Conservation (phyloP, 73 alveolate genomes). For the Loxodes magnus region DNA sequence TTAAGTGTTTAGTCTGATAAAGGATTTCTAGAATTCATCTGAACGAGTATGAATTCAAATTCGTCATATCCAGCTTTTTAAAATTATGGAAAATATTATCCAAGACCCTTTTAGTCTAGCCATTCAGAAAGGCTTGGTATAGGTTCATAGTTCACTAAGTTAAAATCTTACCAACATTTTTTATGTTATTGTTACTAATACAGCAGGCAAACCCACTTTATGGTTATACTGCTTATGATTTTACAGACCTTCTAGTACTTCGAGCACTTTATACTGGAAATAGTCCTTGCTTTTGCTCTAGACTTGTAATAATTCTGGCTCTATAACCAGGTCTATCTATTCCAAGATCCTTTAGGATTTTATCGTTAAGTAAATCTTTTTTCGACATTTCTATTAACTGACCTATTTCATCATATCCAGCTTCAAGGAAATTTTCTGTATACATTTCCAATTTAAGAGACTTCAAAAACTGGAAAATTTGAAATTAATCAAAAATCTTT, state of each 20-base stretch:
- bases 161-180: neutral
- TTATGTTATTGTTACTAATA: neutral
- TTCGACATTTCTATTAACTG: neutral
- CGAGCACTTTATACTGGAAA: neutral
- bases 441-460: neutral
- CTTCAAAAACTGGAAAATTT: neutral
- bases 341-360: neutral
- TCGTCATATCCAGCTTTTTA: neutral
- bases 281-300: neutral
- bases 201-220: no score
- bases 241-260: neutral
- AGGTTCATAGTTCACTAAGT: neutral
- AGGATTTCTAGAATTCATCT: neutral
- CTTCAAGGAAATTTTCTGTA: neutral
- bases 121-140: neutral
- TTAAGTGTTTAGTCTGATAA: neutral
- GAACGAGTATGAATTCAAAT: neutral
- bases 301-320: neutral
- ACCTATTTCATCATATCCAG: conserved; percentile 9
- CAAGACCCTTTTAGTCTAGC: neutral
- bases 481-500: neutral
- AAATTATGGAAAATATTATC: neutral
- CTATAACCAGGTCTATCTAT: neutral
- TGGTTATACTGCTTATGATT: neutral
- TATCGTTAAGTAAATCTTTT: neutral